A percentile compares a stretch with the other conserved stretches of the same genome.
Conservation (phyloP, 192 early-diverging fungal species). For the Rhizophagus sp. region DNA sequence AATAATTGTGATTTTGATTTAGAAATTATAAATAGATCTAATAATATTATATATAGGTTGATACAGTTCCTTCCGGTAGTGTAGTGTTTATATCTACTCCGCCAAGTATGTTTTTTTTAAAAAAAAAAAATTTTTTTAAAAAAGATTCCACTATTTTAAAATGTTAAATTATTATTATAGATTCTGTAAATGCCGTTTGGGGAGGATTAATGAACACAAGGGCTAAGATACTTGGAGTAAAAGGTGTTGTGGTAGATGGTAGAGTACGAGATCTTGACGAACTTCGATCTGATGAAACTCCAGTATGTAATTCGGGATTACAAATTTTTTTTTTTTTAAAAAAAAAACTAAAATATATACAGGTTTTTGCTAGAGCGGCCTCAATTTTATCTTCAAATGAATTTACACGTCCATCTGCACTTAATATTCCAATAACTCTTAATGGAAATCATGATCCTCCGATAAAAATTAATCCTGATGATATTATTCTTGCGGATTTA, state of each 20-base stretch:
- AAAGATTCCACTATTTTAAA: not conserved
- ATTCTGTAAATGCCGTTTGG: conserved; percentile 56
- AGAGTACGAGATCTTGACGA: conserved; percentile 57
- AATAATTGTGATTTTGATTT: not conserved
- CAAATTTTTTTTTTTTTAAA: not conserved
- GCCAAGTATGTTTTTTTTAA: conserved; percentile 33
- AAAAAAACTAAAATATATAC: no score
- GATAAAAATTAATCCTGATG: conserved; percentile 51
- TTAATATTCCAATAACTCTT: conserved; percentile 50
- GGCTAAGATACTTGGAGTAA: conserved; percentile 43
- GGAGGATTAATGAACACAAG: conserved; percentile 61
- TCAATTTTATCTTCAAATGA: conserved; percentile 51
- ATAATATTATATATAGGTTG: conserved; percentile 44
- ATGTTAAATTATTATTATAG: conserved; percentile 22
- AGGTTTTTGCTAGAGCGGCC: conserved; percentile 57
- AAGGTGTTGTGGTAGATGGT: conserved; percentile 59
- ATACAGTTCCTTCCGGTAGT: conserved; percentile 45
- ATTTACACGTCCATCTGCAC: conserved; percentile 46
- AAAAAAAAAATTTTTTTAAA: no score
- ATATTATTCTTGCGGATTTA: conserved; percentile 57
- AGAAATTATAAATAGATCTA: not conserved
- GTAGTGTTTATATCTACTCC: conserved; percentile 58
- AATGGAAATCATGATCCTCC: conserved; percentile 41
- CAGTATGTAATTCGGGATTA: conserved; percentile 34
- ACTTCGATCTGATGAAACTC: conserved; percentile 47